Base-by-base conservation (phyloP, 106 monocot species). In the Chionographis japonica region DNA sequence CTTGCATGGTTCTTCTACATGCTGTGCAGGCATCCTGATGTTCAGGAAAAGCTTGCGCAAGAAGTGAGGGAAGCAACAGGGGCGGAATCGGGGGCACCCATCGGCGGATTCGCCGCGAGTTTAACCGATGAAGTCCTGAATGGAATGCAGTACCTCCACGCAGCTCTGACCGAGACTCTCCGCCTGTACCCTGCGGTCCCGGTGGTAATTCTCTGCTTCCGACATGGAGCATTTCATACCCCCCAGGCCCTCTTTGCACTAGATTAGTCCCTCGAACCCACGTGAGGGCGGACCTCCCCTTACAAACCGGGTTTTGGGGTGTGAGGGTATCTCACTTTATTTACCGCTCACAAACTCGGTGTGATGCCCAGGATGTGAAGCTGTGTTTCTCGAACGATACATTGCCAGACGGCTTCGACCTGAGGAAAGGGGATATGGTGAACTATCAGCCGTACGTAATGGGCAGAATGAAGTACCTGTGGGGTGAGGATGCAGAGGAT, bases 81-180 rank as follows among this genome's bases (percentile, higher is more conserved):
- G 20, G 17, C 55, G 8, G 20, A 56, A 6, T 51, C 11, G 7
- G 56, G 41, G 12, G 52, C 11, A 13, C 6, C 58, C 12, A 36
- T 78, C 16, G 60, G 54, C 1, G 63, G 88, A 36, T 87, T 83
- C 18, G 8, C 50, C 1, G 12, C 9, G n/a, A 17, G 54, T 37
- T 54, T 92, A 12, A 83, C 74, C 1, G 84, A 85, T 20, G 82
- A 85, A 65, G 68, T 62, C 2, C 56, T 88, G 18, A 72, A 75
- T 67, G 68, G 62, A 12, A 83, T 92, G 92, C 88, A 82, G 8
- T 92, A 88, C 58, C 87, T 92, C 37, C 85, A 87, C 56, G 84
- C 87, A 12, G 54, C 79, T 18, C 62, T 92, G 39, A 80, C 80
- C 3, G 88, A 92, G 75, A 88, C 92, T 4, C 70, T 88, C 4